Conservation (phyloP, 768 basidiomycete genomes). For the Boletus subparvulus region DNA sequence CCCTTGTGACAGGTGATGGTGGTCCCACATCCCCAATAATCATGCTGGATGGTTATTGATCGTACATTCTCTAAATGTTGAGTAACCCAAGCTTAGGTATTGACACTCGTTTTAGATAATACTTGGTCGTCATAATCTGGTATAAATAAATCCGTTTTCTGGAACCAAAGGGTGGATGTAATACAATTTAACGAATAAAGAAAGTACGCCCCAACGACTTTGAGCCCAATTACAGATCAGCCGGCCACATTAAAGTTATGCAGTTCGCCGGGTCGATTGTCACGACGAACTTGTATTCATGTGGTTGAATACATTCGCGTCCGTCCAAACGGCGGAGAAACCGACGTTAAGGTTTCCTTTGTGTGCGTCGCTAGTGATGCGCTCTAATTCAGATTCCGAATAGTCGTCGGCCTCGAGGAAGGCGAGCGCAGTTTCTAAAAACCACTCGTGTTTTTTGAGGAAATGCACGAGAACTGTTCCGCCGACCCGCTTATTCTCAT, state of each 20-base stretch:
- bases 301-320: conserved; percentile 21
- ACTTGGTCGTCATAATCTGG: neutral
- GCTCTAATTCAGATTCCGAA: conserved; percentile 44
- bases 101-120: neutral
- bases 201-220: neutral
- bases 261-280: neutral
- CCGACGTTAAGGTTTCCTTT: conserved; percentile 19
- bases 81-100: neutral
- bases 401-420: conserved; percentile 78
- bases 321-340: conserved; percentile 32
- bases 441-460: conserved; percentile 98
- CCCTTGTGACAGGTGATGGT: conserved; percentile 34
- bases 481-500: conserved; percentile 71
- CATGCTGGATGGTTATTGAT: conserved; percentile 28
- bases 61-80: neutral
- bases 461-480: conserved; percentile 97
- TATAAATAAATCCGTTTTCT: conserved; percentile 1
- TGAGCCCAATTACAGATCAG: neutral
- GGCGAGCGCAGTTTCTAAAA: conserved; percentile 87
- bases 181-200: conserved; percentile 25
- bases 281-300: conserved; percentile 10
- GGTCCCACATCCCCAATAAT: conserved; percentile 10
- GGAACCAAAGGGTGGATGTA: conserved; percentile 2
- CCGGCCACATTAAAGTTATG: neutral
- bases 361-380: conserved; percentile 6